Base-by-base conservation (phyloP, 805 yeast species). In the Candida chilensis region DNA sequence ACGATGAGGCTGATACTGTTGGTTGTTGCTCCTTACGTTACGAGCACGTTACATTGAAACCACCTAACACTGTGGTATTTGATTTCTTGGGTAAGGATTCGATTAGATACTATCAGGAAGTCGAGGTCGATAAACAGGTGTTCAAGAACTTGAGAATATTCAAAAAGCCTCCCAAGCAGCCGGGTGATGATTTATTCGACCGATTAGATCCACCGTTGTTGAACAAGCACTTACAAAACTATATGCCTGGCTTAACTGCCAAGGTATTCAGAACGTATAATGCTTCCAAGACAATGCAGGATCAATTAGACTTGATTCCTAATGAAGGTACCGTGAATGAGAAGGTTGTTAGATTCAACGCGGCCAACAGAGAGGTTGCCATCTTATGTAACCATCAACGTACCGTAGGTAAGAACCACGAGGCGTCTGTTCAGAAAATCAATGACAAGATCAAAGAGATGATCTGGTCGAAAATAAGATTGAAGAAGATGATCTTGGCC, bases 21-120 rank as follows among this genome's bases (percentile, higher is more conserved):
- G 97, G 97, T 27, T 90, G 97, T 57, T 90, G 97, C 58, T 88
- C 96, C 1, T 67, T 90, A 41, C 64, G 97, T 45, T 88, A 62
- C 47, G 97, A 88, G 51, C 97, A 88, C 54, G 71, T 90, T 27
- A 78, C 88, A 1, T 64, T 90, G 35, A 73, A 73, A 41, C 95
- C 95, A 2, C 96, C 96, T 6, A 75, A 74, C 41, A 80, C 69
- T 4, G 96, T 90, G 11, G 70, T 81, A 7, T 87, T 88, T 59
- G 97, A 88, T 53, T 88, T 88, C 51, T 64, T 90, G 39, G 97
- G 97, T 78, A 88, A 88, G 48, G 96, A 90, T 59, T 85, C 96
- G 5, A 85, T 90, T 39, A 65, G 96, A 43, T 90, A 71, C 51
- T 81, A 84, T 50, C 95, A 90, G 54, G 95, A 85, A 52, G 96